A percentile compares a stretch with the other conserved stretches of the same genome.
These are phyloP conservation scores for Cutaneotrichosporon cyanovorans DNA, from an alignment of 1,284 basidiomycete genomes.

Conservation along the genomic window DNA sequence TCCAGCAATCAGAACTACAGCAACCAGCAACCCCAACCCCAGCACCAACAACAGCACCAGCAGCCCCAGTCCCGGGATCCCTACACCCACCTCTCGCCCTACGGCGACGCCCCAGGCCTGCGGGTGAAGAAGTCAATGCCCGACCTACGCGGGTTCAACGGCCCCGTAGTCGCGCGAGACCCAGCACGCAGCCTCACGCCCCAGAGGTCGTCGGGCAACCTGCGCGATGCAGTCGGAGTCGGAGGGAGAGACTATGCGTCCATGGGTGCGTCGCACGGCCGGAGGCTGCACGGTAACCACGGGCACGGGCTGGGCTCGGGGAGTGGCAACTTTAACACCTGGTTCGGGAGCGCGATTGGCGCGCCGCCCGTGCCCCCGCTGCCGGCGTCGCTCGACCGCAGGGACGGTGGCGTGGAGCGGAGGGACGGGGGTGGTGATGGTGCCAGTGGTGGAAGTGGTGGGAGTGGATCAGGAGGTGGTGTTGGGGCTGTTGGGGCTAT, in stretches of 20 bases:
- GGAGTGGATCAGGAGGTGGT: background rate
- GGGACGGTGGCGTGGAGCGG: slow-evolving; percentile 1
- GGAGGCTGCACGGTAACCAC: slow-evolving; percentile 21
- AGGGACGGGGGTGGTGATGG: no score
- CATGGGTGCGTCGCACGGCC: slow-evolving; percentile 29
- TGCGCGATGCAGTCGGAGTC: slow-evolving; percentile 77
- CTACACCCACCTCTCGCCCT: slow-evolving; percentile 44
- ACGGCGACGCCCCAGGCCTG: slow-evolving; percentile 50
- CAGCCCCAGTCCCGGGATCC: slow-evolving; percentile 1
- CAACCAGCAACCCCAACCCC: no score
- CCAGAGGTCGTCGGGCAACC: slow-evolving; percentile 81
- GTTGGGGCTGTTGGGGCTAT: no score
- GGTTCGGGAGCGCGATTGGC: slow-evolving; percentile 25
- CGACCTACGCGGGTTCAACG: slow-evolving; percentile 44
- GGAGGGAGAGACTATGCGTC: slow-evolving; percentile 33
- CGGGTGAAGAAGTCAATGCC: slow-evolving; percentile 96
- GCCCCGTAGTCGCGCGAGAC: slow-evolving; percentile 64
- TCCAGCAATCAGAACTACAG: no score
- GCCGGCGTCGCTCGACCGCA: slow-evolving; percentile 12
- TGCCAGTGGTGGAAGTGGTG: no score
- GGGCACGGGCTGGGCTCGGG: slow-evolving; percentile 7
- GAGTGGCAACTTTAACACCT: slow-evolving; percentile 23
- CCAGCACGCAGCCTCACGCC: slow-evolving; percentile 70
- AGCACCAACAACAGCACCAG: no score
- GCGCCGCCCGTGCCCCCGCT: slow-evolving; percentile 38